Base-by-base conservation (phyloP, 129 eudicot species). In the Chrysanthemum lavandulifolium region DNA sequence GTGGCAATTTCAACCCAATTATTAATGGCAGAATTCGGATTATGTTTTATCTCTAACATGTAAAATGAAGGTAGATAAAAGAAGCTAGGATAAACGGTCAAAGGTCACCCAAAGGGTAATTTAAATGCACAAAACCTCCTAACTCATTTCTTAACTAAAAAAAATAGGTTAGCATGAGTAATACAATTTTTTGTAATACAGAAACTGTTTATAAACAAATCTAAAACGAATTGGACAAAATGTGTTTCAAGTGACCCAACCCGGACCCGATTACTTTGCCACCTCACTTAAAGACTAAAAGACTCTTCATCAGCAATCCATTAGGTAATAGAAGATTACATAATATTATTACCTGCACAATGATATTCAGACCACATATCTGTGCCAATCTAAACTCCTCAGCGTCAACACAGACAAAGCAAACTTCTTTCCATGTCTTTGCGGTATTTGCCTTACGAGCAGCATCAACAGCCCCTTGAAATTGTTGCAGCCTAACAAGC, bases 321-420 rank as follows among this genome's bases (percentile, higher is more conserved):
- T 25, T 14, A 54, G 10, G 33, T 10, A 40, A 47, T 11, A 67
- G 57, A 68, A 65, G 31, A 55, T 5, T 25, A 56, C 50, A 76
- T 16, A 33, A 15, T 2, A 65, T 5, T 36, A 48, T 67, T 62
- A 92, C 98, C 97, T 93, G 98, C 13, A 90, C 89, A 49, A 93
- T 93, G 45, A 93, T 85, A 79, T 93, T 87, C 72, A 93, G 96
- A 49, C 98, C 98, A 78, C 97, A 90, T 43, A 93, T 93, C 67
- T 93, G 98, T 21, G 98, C 98, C 83, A 93, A 87, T 23, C 97
- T 95, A 82, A 93, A 93, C 85, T 93, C 98, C 85, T 93, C 98
- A 15, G 95, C 97, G 69, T 93, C 97, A 25, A 93, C 96, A 90
- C 96, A 93, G 70, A 96, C 96, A 85, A 92, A 92, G 77, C 96